Conservation (phyloP, 768 basidiomycete species). For the Trametes coccinea region DNA sequence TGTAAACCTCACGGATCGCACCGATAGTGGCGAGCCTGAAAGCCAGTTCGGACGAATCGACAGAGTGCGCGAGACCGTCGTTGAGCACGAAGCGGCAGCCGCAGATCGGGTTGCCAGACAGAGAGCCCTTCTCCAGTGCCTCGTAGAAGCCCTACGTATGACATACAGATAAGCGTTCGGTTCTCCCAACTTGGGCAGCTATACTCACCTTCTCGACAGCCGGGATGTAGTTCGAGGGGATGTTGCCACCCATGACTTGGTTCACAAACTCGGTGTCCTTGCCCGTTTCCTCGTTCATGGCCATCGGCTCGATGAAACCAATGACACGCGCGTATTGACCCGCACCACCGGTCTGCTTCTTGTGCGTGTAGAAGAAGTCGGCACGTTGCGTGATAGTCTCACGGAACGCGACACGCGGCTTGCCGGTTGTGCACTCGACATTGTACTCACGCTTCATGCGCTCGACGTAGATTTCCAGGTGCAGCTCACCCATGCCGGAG, state of each 20-base stretch:
- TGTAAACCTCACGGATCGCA: slow-evolving; percentile 90
- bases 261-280: slow-evolving; percentile 86
- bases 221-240: slow-evolving; percentile 90
- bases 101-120: slow-evolving; percentile 85
- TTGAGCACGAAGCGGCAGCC: slow-evolving; percentile 85
- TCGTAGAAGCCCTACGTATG: slow-evolving; percentile 83
- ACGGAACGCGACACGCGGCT: slow-evolving; percentile 94
- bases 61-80: slow-evolving; percentile 90
- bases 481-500: slow-evolving; percentile 99
- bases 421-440: slow-evolving; percentile 89
- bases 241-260: slow-evolving; percentile 87
- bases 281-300: slow-evolving; percentile 68
- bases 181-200: background rate
- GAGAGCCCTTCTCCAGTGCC: slow-evolving; percentile 85
- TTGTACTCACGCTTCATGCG: slow-evolving; percentile 98
- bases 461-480: slow-evolving; percentile 98
- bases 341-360: slow-evolving; percentile 97
- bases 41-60: slow-evolving; percentile 96
- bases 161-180: background rate
- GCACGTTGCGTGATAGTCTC: slow-evolving; percentile 87
- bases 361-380: slow-evolving; percentile 89
- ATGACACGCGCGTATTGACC: slow-evolving; percentile 95
- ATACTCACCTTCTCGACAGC: slow-evolving; percentile 82
- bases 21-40: slow-evolving; percentile 90
- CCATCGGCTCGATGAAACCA: slow-evolving; percentile 90